A percentile compares a stretch with the other conserved stretches of the same genome.
These are phyloP conservation scores for Claviceps sp. DNA, from an alignment of 2,329 filamentous ascomycete species.

Conservation along the genomic window DNA sequence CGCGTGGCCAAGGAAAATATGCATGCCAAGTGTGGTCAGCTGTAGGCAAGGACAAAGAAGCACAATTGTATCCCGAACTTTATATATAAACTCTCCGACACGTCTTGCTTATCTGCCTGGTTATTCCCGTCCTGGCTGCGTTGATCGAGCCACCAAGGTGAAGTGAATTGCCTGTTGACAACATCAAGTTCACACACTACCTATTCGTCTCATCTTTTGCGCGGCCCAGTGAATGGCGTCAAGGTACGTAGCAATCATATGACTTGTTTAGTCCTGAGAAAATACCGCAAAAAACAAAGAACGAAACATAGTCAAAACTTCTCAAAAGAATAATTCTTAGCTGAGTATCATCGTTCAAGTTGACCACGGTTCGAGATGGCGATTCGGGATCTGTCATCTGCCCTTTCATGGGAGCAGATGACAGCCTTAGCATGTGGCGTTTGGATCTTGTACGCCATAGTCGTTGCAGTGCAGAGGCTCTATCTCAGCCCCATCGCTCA, in stretches of 20 bases:
- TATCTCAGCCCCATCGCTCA: slow-evolving; percentile 25
- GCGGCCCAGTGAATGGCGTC: background rate
- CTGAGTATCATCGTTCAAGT: background rate
- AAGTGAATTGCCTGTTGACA: background rate
- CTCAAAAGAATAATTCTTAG: background rate
- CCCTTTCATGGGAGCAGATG: slow-evolving; percentile 14
- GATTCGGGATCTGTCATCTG: slow-evolving; percentile 10
- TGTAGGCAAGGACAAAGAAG: background rate
- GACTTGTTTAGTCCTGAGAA: background rate
- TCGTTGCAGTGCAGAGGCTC: slow-evolving; percentile 18
- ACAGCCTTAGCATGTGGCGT: slow-evolving; percentile 11
- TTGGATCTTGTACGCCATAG: slow-evolving; percentile 17
- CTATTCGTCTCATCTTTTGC: background rate
- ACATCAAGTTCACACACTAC: background rate
- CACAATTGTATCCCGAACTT: background rate
- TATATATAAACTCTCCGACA: background rate
- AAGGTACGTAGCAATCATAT: background rate
- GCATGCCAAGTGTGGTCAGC: background rate
- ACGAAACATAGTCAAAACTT: background rate
- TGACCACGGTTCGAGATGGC: background rate
- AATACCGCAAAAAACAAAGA: background rate
- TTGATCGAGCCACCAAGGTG: background rate
- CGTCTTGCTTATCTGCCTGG: background rate
- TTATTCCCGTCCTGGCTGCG: background rate
- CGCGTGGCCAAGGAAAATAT: background rate